These are phyloP conservation scores for Plasmodium sp. DNA, from an alignment of 169 alveolate species.

Conservation along the genomic window DNA sequence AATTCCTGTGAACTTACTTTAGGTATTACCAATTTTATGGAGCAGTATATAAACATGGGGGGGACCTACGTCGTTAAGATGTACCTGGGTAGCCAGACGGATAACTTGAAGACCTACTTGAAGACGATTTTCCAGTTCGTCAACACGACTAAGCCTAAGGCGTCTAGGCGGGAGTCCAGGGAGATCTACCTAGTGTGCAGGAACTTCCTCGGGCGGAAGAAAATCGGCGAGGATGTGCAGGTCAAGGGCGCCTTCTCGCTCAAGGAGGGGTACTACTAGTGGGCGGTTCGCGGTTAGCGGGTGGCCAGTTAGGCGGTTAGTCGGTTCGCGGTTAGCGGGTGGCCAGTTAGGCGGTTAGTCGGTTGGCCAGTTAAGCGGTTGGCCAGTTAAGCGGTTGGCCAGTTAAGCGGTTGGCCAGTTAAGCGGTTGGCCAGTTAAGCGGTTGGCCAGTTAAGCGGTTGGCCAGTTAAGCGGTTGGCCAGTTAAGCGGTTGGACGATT, in stretches of 20 bases:
- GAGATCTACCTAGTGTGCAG: constrained; percentile 86
- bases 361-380: neutral
- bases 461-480: too few relatives aligned
- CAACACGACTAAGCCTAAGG: constrained; percentile 83
- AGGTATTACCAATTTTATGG: constrained; percentile 84
- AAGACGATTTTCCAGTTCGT: constrained; percentile 80
- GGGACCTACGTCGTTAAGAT: constrained; percentile 86
- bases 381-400: too few relatives aligned
- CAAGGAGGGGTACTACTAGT: constrained; percentile 79
- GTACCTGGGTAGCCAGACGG: constrained; percentile 84
- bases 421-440: neutral
- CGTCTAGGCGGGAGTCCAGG: constrained; percentile 82
- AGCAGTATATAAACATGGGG: constrained; percentile 80
- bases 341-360: too few relatives aligned
- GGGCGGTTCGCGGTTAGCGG: neutral
- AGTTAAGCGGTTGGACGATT: too few relatives aligned
- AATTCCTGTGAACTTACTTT: constrained; percentile 85
- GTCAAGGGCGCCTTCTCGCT: constrained; percentile 82
- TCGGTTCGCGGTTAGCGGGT: neutral
- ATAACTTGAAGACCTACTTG: constrained; percentile 81
- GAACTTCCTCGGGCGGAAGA: constrained; percentile 80
- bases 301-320: too few relatives aligned
- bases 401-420: too few relatives aligned
- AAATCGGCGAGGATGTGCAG: constrained; percentile 82
- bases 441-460: too few relatives aligned